A percentile compares a stretch with the other conserved stretches of the same genome.
phyloP scores from a whole-genome alignment of 116 monocot species.

The Dioscorea cayenensis region DNA sequence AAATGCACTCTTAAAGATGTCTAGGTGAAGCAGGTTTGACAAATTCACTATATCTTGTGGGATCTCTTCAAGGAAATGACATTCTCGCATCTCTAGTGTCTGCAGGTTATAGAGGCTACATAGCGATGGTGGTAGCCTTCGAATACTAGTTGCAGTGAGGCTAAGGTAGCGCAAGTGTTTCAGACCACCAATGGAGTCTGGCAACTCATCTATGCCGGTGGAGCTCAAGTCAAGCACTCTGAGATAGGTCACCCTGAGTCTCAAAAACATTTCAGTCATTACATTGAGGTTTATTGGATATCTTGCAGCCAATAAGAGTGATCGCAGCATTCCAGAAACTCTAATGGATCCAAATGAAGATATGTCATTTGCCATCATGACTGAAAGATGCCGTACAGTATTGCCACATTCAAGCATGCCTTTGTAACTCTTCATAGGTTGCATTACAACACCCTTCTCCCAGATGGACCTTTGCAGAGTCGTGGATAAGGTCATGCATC shows the following conservation, averaged over 20 bases:
- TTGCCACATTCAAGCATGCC: not conserved
- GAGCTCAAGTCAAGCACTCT: conserved; percentile 18
- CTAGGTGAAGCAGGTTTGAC: conserved; percentile 11
- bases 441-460: conserved; percentile 1
- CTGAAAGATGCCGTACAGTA: conserved; percentile 7
- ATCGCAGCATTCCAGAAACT: not conserved
- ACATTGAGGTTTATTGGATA: no score
- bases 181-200: conserved; percentile 19
- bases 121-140: conserved; percentile 14
- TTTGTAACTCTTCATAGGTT: not conserved
- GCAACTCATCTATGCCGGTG: conserved; percentile 6
- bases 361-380: not conserved
- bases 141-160: conserved; percentile 6
- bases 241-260: conserved; percentile 4
- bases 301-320: not conserved
- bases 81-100: conserved; percentile 16
- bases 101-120: conserved; percentile 15
- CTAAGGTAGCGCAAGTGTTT: conserved; percentile 27
- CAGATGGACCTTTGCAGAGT: not conserved
- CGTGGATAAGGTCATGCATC: not conserved
- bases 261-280: not conserved
- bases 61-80: conserved; percentile 8
- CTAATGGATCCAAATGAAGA: not conserved
- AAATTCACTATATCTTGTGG: conserved; percentile 14
- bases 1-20: not conserved